Conservation (phyloP, 768 basidiomycete genomes). For the Sistotremastrum suecicum region DNA sequence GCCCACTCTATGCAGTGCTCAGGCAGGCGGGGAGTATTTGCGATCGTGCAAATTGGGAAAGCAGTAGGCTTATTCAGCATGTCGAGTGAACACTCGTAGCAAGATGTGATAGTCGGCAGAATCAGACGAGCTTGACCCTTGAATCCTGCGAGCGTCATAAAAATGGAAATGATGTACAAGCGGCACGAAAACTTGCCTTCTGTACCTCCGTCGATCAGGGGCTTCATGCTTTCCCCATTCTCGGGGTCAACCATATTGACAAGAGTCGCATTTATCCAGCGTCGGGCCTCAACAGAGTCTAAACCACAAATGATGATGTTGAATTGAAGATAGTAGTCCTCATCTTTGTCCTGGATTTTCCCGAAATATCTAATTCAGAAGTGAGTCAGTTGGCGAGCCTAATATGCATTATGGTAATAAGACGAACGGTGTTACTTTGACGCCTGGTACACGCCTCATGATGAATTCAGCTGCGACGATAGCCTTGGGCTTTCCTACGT, state of each 20-base stretch:
- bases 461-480: slow-evolving; percentile 90
- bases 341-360: slow-evolving; percentile 96
- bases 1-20: slow-evolving; percentile 99
- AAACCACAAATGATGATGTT: slow-evolving; percentile 94
- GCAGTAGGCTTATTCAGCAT: slow-evolving; percentile 96
- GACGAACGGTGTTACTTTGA: slow-evolving; percentile 90
- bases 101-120: slow-evolving; percentile 86
- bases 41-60: slow-evolving; percentile 98
- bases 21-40: slow-evolving; percentile 93
- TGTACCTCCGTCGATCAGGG: slow-evolving; percentile 95
- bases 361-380: slow-evolving; percentile 61
- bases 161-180: slow-evolving; percentile 1
- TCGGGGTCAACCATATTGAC: slow-evolving; percentile 92
- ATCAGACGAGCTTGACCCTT: slow-evolving; percentile 97
- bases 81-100: slow-evolving; percentile 96
- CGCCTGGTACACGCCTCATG: slow-evolving; percentile 91
- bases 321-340: slow-evolving; percentile 93
- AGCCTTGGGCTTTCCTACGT: slow-evolving; percentile 92
- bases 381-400: not conserved
- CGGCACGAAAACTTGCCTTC: slow-evolving; percentile 47
- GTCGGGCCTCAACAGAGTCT: slow-evolving; percentile 90
- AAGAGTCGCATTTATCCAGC: slow-evolving; percentile 98
- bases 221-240: slow-evolving; percentile 85
- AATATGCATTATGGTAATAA: not conserved
- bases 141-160: slow-evolving; percentile 49